phyloP scores from a whole-genome alignment of 202 grass and related monocot species.

The Setaria viridis region DNA sequence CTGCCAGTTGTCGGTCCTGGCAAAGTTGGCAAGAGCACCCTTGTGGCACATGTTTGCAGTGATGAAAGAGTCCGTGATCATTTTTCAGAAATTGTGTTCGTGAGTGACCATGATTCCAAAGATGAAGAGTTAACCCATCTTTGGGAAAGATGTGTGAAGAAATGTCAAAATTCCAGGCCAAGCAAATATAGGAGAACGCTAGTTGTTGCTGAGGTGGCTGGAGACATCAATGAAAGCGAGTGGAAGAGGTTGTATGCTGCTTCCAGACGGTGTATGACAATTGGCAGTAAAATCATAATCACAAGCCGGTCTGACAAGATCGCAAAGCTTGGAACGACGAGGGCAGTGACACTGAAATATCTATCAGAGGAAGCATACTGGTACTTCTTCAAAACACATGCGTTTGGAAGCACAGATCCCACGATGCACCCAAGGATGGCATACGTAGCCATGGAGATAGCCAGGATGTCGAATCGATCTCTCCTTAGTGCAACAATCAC shows the following conservation, averaged over 20 bases:
- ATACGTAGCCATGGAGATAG: constrained; percentile 24
- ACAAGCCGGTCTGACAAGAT: constrained; percentile 2
- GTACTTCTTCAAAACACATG: constrained; percentile 39
- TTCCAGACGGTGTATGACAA: not conserved
- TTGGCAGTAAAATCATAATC: not conserved
- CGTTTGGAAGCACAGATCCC: not conserved
- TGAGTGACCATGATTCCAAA: not conserved
- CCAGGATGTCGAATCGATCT: not conserved
- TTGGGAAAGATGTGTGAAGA: not conserved
- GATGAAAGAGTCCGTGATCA: constrained; percentile 29
- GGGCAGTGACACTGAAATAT: not conserved
- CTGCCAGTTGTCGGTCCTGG: constrained; percentile 17
- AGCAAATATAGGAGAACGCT: not conserved
- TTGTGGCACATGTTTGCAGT: not conserved
- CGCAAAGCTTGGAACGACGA: not conserved
- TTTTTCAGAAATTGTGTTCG: not conserved
- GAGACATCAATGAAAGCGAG: not conserved
- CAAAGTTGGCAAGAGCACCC: constrained; percentile 28
- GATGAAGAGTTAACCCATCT: not conserved
- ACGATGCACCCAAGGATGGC: not conserved
- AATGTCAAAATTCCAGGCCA: no score
- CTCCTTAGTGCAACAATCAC: not conserved
- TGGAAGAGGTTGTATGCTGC: not conserved
- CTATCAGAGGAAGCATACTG: not conserved
- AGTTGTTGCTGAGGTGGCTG: not conserved